Conservation (phyloP, 2,329 filamentous ascomycete species). For the Aspergillus ustus region DNA sequence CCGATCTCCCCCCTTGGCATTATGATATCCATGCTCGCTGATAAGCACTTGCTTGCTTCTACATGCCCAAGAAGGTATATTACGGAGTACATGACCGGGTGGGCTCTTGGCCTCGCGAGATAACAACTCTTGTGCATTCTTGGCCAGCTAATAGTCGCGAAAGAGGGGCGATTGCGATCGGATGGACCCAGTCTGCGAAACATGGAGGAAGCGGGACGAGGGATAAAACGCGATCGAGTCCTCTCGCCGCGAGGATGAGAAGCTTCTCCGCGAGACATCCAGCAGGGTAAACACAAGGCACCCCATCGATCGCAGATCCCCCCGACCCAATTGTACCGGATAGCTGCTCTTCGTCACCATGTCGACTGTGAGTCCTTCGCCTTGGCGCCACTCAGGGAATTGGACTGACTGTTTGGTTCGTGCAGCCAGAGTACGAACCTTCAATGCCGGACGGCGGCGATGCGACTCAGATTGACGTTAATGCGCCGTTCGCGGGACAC, state of each 20-base stretch:
- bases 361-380: conserved; percentile 7
- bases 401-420: conserved; percentile 9
- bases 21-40: not conserved
- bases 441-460: conserved; percentile 59
- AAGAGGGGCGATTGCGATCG: conserved; percentile 10
- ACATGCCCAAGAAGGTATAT: not conserved
- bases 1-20: conserved; percentile 11
- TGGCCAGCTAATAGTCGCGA: conserved; percentile 12
- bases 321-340: not conserved
- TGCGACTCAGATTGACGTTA: conserved; percentile 58
- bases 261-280: not conserved
- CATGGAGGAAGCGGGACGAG: not conserved
- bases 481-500: conserved; percentile 61
- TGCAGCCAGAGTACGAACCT: conserved; percentile 40
- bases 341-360: conserved; percentile 1
- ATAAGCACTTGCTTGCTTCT: conserved; percentile 5
- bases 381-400: not conserved
- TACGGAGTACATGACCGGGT: not conserved
- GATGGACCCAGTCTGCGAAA: conserved; percentile 4
- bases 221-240: conserved; percentile 10
- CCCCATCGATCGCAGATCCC: not conserved
- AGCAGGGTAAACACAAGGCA: not conserved
- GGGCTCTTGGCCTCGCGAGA: conserved; percentile 17
- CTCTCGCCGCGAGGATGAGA: not conserved
- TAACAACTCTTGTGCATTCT: conserved; percentile 15